Evolutionary conservation across 495 filamentous ascomycete genomes (phyloP).

Genomic region (Daldinia decipiens): DNA sequence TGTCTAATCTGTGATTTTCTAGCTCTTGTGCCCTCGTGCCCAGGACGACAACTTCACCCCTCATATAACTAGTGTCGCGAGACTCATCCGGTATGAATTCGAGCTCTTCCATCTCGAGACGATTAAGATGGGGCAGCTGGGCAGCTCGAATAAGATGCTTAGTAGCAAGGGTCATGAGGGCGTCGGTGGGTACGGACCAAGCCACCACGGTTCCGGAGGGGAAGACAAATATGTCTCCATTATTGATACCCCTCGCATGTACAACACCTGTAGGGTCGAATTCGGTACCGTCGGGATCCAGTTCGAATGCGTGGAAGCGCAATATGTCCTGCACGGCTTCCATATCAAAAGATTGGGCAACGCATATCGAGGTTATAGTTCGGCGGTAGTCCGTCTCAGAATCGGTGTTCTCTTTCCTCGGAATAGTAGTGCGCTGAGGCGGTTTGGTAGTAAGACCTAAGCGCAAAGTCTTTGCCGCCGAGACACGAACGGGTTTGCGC

Average conservation of each 20-base stretch:
- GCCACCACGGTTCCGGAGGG: slow-evolving; percentile 94
- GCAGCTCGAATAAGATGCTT: slow-evolving; percentile 79
- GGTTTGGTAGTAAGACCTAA: slow-evolving; percentile 41
- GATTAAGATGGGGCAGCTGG: slow-evolving; percentile 73
- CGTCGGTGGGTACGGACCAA: slow-evolving; percentile 81
- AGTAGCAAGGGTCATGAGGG: slow-evolving; percentile 77
- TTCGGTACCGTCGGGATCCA: slow-evolving; percentile 67
- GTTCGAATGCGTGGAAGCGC: slow-evolving; percentile 72
- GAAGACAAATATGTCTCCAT: slow-evolving; percentile 94
- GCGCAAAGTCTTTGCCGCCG: slow-evolving; percentile 56
- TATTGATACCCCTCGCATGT: slow-evolving; percentile 63
- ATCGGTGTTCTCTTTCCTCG: slow-evolving; percentile 20
- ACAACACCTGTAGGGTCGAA: slow-evolving; percentile 70
- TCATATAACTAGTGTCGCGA: slow-evolving; percentile 79
- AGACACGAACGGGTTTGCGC: slow-evolving; percentile 53
- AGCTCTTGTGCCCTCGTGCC: slow-evolving; percentile 70
- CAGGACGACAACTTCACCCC: slow-evolving; percentile 88
- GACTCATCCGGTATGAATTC: slow-evolving; percentile 83
- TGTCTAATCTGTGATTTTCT: slow-evolving; percentile 65
- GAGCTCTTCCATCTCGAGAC: slow-evolving; percentile 85
- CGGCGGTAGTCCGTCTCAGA: slow-evolving; percentile 51
- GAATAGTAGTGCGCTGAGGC: slow-evolving; percentile 10
- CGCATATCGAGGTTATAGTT: slow-evolving; percentile 82
- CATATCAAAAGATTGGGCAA: slow-evolving; percentile 88
- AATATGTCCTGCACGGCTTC: slow-evolving; percentile 74